Percentiles rank a stretch among this genome's conserved stretches.
Conservation (phyloP, 225 moss, liverwort and hornwort species). For the Bryum argenteum region DNA sequence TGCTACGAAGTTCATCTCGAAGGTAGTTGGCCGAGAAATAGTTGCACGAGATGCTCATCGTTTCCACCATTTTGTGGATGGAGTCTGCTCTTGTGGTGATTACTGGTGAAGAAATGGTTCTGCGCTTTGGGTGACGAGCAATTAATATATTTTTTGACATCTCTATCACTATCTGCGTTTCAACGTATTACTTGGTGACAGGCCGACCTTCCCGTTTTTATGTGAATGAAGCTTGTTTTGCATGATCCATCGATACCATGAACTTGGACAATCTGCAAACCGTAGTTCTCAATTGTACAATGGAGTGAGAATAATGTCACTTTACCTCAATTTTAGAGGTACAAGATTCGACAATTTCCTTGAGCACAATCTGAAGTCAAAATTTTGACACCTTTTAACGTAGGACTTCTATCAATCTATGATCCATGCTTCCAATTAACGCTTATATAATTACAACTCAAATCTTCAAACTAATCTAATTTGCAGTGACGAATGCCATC, state of each 20-base stretch:
- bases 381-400: too few relatives aligned
- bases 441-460: slow-evolving; percentile 8
- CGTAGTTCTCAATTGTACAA: too few relatives aligned
- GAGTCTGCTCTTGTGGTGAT: slow-evolving; percentile 60
- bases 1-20: slow-evolving; percentile 57
- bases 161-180: background rate
- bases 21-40: slow-evolving; percentile 52
- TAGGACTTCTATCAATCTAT: background rate
- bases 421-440: background rate
- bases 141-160: background rate
- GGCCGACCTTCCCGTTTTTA: background rate
- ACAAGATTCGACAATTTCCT: too few relatives aligned
- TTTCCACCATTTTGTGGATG: slow-evolving; percentile 64
- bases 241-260: too few relatives aligned
- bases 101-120: slow-evolving; percentile 35
- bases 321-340: too few relatives aligned
- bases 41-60: slow-evolving; percentile 60
- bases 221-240: background rate
- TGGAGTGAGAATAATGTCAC: too few relatives aligned
- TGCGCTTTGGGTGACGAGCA: background rate
- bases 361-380: too few relatives aligned
- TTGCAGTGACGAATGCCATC: background rate
- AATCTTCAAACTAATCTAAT: background rate
- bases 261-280: too few relatives aligned
- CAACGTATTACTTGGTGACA: background rate